Evolutionary conservation across 2,329 filamentous ascomycete species (phyloP).

Genomic region (Sphaerostilbella broomeana): DNA sequence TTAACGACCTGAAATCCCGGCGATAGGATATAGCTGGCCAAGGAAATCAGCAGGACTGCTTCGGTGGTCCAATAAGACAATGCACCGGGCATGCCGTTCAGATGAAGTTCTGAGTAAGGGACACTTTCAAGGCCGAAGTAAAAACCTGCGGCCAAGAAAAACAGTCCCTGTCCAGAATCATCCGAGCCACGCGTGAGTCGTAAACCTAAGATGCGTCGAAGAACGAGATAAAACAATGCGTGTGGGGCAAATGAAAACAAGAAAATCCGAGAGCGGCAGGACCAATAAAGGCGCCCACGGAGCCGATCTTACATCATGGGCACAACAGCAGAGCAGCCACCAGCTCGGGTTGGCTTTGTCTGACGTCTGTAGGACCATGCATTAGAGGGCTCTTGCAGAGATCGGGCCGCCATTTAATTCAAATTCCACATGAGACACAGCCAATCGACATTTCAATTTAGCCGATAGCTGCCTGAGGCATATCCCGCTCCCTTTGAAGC

Average conservation of each 20-base stretch:
- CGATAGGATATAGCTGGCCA: slow-evolving; percentile 11
- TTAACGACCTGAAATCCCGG: no score
- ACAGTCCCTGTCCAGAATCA: slow-evolving; percentile 18
- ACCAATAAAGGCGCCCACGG: slow-evolving; percentile 13
- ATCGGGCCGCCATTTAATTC: slow-evolving; percentile 8
- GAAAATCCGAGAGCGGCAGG: slow-evolving; percentile 14
- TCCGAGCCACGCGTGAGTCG: slow-evolving; percentile 35
- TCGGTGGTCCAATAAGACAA: slow-evolving; percentile 17
- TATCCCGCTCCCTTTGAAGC: slow-evolving; percentile 62
- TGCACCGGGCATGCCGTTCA: slow-evolving; percentile 37
- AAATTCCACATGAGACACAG: slow-evolving; percentile 12
- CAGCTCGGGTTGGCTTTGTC: background rate
- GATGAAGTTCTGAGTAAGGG: slow-evolving; percentile 21
- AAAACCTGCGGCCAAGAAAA: slow-evolving; percentile 4
- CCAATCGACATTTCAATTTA: slow-evolving; percentile 26
- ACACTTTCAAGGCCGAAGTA: slow-evolving; percentile 12
- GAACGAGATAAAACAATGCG: slow-evolving; percentile 37
- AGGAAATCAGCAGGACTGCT: slow-evolving; percentile 11
- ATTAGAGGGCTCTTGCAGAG: slow-evolving; percentile 17
- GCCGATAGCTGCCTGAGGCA: slow-evolving; percentile 34
- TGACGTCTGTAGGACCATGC: slow-evolving; percentile 20
- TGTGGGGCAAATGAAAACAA: slow-evolving; percentile 21
- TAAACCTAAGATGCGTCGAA: slow-evolving; percentile 33
- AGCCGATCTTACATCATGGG: no score
- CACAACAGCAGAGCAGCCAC: background rate